Evolutionary conservation across 1,284 basidiomycete genomes (phyloP), one percentile per base, ranked within the genome.

Genomic region (Ustilago lituana): DNA sequence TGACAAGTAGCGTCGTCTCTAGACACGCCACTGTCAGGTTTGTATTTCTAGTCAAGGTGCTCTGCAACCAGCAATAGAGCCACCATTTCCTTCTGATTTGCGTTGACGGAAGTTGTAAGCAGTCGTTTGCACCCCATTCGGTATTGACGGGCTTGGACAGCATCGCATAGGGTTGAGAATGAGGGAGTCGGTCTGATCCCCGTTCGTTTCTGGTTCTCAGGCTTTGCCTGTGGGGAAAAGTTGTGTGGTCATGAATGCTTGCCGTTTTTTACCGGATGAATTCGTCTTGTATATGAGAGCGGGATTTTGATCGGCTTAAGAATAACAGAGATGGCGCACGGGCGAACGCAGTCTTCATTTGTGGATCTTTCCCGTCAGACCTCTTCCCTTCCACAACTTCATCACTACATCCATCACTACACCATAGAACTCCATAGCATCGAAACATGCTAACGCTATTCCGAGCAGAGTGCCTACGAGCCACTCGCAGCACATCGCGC

Each of bases 291-390:
- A n/a, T n/a, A n/a, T n/a, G n/a, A 22, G 37, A 26, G 20, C 62
- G 62, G 56, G 41, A 48, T 50, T 51, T 65, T 59, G 62, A 47
- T 55, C 62, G 62, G 62, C 62, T 35, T 23, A 1, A 33, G 31
- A 51, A 36, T 11, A 27, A n/a, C n/a, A n/a, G n/a, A n/a, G n/a
- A n/a, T 22, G 20, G 41, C 50, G 41, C 61, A 54, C 49, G 61
- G 50, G 24, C 32, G n/a, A n/a, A 23, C 6, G 0, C 10, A 17
- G 8, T 14, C 15, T 19, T 10, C n/a, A 29, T 14, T n/a, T n/a
- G n/a, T n/a, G n/a, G n/a, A n/a, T n/a, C n/a, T 20, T 17, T 19
- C 24, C 32, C 37, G 10, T 24, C 32, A 38, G n/a, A 11, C 23
- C 5, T 32, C n/a, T 33, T 37, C 20, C 24, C 23, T 19, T 33